These are phyloP conservation scores for Crithidia mellificae DNA, from an alignment of 208 protist genomes.

Conservation along the genomic window DNA sequence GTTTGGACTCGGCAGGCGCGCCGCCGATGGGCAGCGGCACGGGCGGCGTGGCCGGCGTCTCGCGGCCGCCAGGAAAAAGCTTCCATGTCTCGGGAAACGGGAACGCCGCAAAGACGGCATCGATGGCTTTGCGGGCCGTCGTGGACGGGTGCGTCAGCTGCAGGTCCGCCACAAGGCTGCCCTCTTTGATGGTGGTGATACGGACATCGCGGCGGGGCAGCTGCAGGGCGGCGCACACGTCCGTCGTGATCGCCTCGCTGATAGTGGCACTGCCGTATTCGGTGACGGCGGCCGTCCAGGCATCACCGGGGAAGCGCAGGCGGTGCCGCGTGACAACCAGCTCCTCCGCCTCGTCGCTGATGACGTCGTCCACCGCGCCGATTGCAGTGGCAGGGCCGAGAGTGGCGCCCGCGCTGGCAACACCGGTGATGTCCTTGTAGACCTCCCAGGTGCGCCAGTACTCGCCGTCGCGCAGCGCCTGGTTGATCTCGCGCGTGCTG, in stretches of 20 bases:
- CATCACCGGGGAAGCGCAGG: constrained; percentile 32
- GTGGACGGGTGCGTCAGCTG: constrained; percentile 28
- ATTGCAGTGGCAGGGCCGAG: no score
- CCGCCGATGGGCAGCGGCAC: not conserved
- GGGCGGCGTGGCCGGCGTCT: not conserved
- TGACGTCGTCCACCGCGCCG: not conserved
- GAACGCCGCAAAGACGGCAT: constrained; percentile 18
- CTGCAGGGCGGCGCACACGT: constrained; percentile 37
- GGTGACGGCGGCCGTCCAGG: constrained; percentile 31
- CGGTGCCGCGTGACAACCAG: constrained; percentile 29
- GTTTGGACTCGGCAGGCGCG: not conserved
- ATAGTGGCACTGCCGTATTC: constrained; percentile 14
- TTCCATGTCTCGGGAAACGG: constrained; percentile 28
- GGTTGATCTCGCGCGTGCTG: constrained; percentile 1
- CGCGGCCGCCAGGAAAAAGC: constrained; percentile 6
- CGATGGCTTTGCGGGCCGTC: constrained; percentile 16
- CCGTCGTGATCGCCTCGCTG: constrained; percentile 31
- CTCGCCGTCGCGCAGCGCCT: constrained; percentile 2
- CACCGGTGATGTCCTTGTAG: constrained; percentile 6
- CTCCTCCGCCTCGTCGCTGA: constrained; percentile 14
- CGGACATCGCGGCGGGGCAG: constrained; percentile 19
- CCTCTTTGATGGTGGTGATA: constrained; percentile 25
- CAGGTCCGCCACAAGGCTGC: constrained; percentile 35
- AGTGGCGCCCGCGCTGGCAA: not conserved
- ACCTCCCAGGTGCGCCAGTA: constrained; percentile 17